Evolutionary conservation across 2,329 filamentous ascomycete species (phyloP).

Genomic region (Neocatenulostroma microsporum): DNA sequence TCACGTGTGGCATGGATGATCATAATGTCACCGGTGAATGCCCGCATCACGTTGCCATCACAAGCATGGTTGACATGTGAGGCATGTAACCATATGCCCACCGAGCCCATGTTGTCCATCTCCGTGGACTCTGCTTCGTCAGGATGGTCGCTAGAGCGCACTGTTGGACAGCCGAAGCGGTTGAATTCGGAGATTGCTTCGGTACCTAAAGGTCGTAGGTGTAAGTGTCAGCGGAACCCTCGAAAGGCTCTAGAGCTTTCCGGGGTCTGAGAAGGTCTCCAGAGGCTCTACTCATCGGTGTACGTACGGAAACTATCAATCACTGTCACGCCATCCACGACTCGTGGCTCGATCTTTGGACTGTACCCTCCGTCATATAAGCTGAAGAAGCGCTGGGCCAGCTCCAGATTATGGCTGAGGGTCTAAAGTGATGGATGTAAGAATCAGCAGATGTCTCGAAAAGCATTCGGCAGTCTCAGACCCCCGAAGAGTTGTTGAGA

Average conservation of each 20-base stretch:
- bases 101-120: constrained; percentile 6
- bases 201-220: too few relatives aligned
- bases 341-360: constrained; percentile 1
- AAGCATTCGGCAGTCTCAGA: too few relatives aligned
- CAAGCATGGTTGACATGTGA: constrained; percentile 51
- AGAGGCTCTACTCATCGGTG: too few relatives aligned
- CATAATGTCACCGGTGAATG: constrained; percentile 50
- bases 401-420: constrained; percentile 11
- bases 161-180: constrained; percentile 12
- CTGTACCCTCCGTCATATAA: constrained; percentile 14
- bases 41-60: constrained; percentile 37
- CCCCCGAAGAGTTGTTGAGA: too few relatives aligned
- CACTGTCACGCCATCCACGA: constrained; percentile 13
- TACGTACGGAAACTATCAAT: constrained; percentile 15
- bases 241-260: too few relatives aligned
- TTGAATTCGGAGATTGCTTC: constrained; percentile 14
- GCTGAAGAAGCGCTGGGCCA: constrained; percentile 10
- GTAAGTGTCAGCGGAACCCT: too few relatives aligned
- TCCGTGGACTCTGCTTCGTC: neutral
- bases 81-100: constrained; percentile 39
- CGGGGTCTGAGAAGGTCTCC: too few relatives aligned
- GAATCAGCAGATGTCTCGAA: too few relatives aligned
- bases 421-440: too few relatives aligned
- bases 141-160: neutral
- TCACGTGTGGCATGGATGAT: constrained; percentile 43